Percentiles rank a stretch among this genome's conserved stretches.
phyloP scores from a whole-genome alignment of 345 rosid species.

The Lenwebbia sp. region DNA sequence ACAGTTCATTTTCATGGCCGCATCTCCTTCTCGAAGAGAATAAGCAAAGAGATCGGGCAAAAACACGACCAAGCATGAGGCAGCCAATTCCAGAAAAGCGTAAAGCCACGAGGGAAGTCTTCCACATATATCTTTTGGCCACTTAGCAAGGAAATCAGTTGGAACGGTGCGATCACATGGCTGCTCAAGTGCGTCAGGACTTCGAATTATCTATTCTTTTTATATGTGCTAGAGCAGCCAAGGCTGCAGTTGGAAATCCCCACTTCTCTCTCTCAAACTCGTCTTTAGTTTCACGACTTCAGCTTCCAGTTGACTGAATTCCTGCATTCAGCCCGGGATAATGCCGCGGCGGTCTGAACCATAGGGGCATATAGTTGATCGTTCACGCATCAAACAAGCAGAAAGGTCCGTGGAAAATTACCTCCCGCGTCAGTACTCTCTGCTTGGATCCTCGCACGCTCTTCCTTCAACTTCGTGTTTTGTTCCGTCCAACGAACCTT shows the following conservation, averaged over 20 bases:
- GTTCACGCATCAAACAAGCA: not conserved
- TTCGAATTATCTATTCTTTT: not conserved
- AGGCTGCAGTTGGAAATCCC: slow-evolving; percentile 1
- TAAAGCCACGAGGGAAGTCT: not conserved
- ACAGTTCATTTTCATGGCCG: not conserved
- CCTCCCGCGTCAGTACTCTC: not conserved
- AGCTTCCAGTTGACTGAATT: slow-evolving; percentile 1
- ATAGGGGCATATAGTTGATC: no score
- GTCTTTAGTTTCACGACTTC: slow-evolving; percentile 1
- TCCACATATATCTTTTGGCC: not conserved
- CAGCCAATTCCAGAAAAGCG: not conserved
- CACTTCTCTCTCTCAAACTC: not conserved
- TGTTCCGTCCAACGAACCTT: slow-evolving; percentile 2
- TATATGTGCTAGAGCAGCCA: not conserved
- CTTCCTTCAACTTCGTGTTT: not conserved
- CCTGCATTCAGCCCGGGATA: not conserved
- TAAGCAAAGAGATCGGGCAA: not conserved
- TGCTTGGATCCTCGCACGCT: not conserved
- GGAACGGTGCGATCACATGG: not conserved
- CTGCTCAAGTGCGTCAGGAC: not conserved
- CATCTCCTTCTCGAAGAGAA: not conserved
- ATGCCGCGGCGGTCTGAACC: not conserved
- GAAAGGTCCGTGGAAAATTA: not conserved
- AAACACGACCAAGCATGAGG: not conserved
- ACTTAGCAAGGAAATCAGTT: not conserved